Base-by-base conservation (phyloP, 305 asterid genomes). In the Plantago coronopus region DNA sequence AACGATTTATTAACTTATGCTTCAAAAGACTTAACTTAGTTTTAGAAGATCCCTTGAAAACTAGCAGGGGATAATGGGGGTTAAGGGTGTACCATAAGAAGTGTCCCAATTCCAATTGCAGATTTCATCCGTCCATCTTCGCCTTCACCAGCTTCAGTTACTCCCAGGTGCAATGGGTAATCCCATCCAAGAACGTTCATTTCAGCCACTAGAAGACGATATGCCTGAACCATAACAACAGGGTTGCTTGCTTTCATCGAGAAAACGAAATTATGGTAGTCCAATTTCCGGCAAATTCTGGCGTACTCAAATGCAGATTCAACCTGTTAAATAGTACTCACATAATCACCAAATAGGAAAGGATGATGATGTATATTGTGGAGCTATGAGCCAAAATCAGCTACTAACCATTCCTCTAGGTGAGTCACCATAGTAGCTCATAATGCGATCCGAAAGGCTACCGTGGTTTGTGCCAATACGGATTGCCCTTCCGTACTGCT, bases 201-300 rank as follows among this genome's bases (percentile, higher is more conserved):
- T 79, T 94, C 99, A 67, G 99, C 97, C 69, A 88, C 96, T 29
- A 94, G 94, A 66, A 94, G 96, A 31, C 99, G 95, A 68, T 94
- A 94, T 15, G 97, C 99, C 62, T 84, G 96, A 67, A 94, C 99
- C 99, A 94, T 94, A 72, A 94, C 69, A 31, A 94, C 99, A 0
- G 99, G 99, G 75, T 90, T 94, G 87, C 99, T 94, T 25, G 99
- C 97, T 85, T 94, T 94, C 99, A 90, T 94, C 51, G 99, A 94
- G 74, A 94, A 94, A 50, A 87, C 97, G 27, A 90, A 94, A 69
- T 94, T 85, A 74, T 94, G 99, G 81, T 76, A 94, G 83, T 94
- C 95, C 79, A 94, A 74, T 68, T 90, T 94, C 70, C 95, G 79
- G 57, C 99, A 94, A 69, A 94, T 94, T 73, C 97, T 81, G 19